phyloP scores from a whole-genome alignment of 148 eudicot genomes.

The Mesembryanthemum crystallinum region DNA sequence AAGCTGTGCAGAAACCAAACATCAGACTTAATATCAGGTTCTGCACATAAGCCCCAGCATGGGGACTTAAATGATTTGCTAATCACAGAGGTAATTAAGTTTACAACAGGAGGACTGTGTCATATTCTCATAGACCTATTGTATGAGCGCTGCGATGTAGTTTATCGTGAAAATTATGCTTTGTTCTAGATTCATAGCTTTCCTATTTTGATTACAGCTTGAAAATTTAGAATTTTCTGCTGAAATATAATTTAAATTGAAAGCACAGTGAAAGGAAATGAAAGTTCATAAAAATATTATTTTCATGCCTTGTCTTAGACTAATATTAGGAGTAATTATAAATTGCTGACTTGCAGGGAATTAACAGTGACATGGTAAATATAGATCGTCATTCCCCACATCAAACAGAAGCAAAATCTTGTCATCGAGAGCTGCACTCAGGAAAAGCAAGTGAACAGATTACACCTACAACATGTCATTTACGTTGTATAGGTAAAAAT shows the following conservation, averaged over 20 bases:
- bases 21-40: conserved; percentile 4
- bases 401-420: conserved; percentile 18
- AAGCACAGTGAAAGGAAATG: not conserved
- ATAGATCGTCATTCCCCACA: conserved; percentile 16
- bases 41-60: conserved; percentile 15
- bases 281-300: not conserved
- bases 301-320: not conserved
- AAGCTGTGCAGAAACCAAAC: conserved; percentile 16
- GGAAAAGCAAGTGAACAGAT: conserved; percentile 19
- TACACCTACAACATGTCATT: conserved; percentile 9
- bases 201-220: not conserved
- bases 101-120: not conserved
- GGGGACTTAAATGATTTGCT: conserved; percentile 30
- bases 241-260: not conserved
- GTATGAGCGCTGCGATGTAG: not conserved
- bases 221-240: not conserved
- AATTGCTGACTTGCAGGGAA: conserved; percentile 31
- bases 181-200: not conserved
- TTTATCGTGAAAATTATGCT: not conserved
- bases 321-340: conserved; percentile 1
- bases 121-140: not conserved
- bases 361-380: conserved; percentile 12
- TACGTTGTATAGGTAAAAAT: conserved; percentile 10
- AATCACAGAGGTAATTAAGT: conserved; percentile 34
- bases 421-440: conserved; percentile 13